Conservation (phyloP, 139 green algal genomes). For the Chlorella sp. region DNA sequence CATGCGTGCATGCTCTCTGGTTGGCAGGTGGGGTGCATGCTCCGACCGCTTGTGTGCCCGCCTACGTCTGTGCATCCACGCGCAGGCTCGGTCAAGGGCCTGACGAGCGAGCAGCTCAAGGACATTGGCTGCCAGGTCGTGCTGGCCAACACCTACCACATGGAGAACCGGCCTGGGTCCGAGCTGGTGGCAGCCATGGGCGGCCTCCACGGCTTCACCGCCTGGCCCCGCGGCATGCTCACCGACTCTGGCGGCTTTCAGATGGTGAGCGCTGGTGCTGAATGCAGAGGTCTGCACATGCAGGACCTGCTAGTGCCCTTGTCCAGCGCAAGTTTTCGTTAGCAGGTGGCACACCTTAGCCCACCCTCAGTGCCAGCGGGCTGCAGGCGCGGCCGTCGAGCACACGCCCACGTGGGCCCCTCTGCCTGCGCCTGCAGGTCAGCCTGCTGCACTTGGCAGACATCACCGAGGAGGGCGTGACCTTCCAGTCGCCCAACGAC, state of each 20-base stretch:
- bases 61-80: too few relatives aligned
- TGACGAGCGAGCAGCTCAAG: constrained; percentile 78
- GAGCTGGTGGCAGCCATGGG: constrained; percentile 80
- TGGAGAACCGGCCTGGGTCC: constrained; percentile 65
- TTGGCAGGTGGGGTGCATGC: too few relatives aligned
- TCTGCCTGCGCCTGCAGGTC: constrained; percentile 31
- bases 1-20: too few relatives aligned
- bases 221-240: constrained; percentile 80
- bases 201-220: constrained; percentile 91
- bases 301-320: too few relatives aligned
- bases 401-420: too few relatives aligned
- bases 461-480: constrained; percentile 93
- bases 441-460: constrained; percentile 88
- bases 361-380: too few relatives aligned
- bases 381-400: too few relatives aligned
- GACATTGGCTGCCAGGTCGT: constrained; percentile 89
- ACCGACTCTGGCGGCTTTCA: constrained; percentile 84
- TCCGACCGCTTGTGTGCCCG: too few relatives aligned
- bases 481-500: constrained; percentile 82
- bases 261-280: too few relatives aligned
- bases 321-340: too few relatives aligned
- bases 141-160: constrained; percentile 95
- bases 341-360: too few relatives aligned
- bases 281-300: too few relatives aligned
- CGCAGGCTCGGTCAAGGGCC: constrained; percentile 86